Evolutionary conservation across 2,329 filamentous ascomycete species (phyloP).

Genomic region (Diaporthe vaccinii): DNA sequence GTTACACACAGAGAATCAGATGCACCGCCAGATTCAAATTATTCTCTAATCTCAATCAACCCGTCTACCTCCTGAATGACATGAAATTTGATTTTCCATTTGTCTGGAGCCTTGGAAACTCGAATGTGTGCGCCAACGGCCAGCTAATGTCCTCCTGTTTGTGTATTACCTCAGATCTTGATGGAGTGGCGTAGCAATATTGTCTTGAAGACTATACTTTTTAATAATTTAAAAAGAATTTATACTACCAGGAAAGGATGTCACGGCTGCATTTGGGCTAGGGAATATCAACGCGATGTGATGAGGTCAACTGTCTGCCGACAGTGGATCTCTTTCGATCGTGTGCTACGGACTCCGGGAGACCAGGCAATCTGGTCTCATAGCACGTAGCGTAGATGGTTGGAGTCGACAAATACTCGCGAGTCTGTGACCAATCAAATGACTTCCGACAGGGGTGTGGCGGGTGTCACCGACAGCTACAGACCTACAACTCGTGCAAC

Average conservation of each 20-base stretch:
- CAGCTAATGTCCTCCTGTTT: background rate
- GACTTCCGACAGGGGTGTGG: no score
- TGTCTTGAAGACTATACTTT: no score
- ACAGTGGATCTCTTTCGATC: background rate
- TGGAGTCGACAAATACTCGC: background rate
- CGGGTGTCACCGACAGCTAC: background rate
- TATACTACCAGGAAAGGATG: no score
- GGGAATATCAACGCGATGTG: no score
- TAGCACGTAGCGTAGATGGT: background rate
- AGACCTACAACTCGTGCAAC: background rate
- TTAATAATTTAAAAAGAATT: no score
- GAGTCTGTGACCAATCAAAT: background rate
- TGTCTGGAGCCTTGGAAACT: background rate
- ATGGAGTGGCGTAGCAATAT: background rate
- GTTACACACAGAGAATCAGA: no score
- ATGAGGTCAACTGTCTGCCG: no score
- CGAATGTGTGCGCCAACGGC: background rate
- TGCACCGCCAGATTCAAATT: no score
- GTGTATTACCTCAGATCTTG: background rate
- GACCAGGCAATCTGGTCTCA: background rate
- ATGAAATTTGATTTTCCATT: no score
- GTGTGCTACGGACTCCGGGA: background rate
- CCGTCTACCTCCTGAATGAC: no score
- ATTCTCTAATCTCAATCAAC: no score
- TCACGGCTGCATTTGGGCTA: no score